A percentile compares a stretch with the other conserved stretches of the same genome.
Evolutionary conservation across 78 protist species (phyloP).

Genomic region (Anaeramoeba ignava): DNA sequence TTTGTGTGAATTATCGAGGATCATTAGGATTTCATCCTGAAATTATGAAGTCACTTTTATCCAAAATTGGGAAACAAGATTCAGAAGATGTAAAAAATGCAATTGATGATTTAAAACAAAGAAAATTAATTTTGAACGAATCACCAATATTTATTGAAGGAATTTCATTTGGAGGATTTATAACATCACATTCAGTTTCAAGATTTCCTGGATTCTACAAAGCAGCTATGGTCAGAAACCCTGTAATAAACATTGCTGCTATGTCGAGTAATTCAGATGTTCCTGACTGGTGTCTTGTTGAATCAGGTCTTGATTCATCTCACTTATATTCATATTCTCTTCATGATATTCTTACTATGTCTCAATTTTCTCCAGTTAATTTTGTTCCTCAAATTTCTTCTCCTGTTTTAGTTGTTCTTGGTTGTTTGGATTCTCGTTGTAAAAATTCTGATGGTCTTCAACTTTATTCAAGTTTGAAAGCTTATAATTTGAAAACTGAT

Average conservation of each 20-base stretch:
- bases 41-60: not conserved
- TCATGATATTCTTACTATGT: too few relatives aligned
- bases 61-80: slow-evolving; percentile 11
- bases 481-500: too few relatives aligned
- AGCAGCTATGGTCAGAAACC: slow-evolving; percentile 27
- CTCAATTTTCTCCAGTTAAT: too few relatives aligned
- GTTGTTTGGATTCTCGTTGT: too few relatives aligned
- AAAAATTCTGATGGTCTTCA: too few relatives aligned
- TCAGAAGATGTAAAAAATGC: not conserved
- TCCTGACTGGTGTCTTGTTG: slow-evolving; percentile 45
- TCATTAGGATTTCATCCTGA: slow-evolving; percentile 5
- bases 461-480: too few relatives aligned
- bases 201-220: not conserved
- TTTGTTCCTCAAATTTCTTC: too few relatives aligned
- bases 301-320: too few relatives aligned
- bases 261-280: slow-evolving; percentile 25
- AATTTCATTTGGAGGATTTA: slow-evolving; percentile 37
- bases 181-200: slow-evolving; percentile 6
- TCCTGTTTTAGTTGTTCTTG: too few relatives aligned
- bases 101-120: not conserved
- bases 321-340: too few relatives aligned
- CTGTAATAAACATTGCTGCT: slow-evolving; percentile 28
- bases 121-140: too few relatives aligned
- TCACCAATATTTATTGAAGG: slow-evolving; percentile 10
- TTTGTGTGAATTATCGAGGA: slow-evolving; percentile 30